phyloP scores from a whole-genome alignment of 768 basidiomycete genomes.

The Exsudoporus frostii region DNA sequence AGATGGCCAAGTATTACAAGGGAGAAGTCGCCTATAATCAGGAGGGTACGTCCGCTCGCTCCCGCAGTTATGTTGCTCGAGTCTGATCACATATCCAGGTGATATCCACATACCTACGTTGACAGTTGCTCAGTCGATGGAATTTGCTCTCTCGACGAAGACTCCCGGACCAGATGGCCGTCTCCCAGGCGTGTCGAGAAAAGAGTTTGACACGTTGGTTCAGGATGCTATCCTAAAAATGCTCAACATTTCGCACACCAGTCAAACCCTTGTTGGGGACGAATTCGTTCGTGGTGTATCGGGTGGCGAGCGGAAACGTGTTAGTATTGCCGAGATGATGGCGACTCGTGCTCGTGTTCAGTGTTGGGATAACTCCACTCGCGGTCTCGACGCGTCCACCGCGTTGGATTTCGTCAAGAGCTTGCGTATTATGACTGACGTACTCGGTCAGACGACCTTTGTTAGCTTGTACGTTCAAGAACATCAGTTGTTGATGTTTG shows the following conservation, averaged over 20 bases:
- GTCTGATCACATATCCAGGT: constrained; percentile 39
- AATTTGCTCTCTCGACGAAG: constrained; percentile 69
- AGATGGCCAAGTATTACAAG: constrained; percentile 73
- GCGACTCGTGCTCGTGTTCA: constrained; percentile 76
- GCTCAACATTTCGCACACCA: constrained; percentile 82
- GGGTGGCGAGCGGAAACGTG: constrained; percentile 76
- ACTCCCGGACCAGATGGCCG: constrained; percentile 73
- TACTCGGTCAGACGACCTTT: constrained; percentile 77
- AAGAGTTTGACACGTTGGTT: constrained; percentile 55
- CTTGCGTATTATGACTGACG: constrained; percentile 78
- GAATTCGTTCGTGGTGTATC: constrained; percentile 82
- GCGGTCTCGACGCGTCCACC: constrained; percentile 82
- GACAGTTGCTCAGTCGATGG: constrained; percentile 74
- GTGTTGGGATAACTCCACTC: constrained; percentile 81
- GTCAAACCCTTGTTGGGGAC: constrained; percentile 77
- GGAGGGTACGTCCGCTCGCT: constrained; percentile 46
- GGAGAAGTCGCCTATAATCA: constrained; percentile 81
- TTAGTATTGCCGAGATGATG: constrained; percentile 87
- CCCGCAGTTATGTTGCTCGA: not conserved
- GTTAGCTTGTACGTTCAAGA: constrained; percentile 57
- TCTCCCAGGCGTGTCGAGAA: constrained; percentile 60
- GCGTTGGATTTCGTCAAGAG: constrained; percentile 83
- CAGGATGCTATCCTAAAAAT: constrained; percentile 65
- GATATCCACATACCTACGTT: constrained; percentile 82
- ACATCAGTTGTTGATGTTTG: not conserved